A percentile compares a stretch with the other conserved stretches of the same genome.
Conservation (phyloP, 805 yeast genomes). For the Candida ipomoeae region DNA sequence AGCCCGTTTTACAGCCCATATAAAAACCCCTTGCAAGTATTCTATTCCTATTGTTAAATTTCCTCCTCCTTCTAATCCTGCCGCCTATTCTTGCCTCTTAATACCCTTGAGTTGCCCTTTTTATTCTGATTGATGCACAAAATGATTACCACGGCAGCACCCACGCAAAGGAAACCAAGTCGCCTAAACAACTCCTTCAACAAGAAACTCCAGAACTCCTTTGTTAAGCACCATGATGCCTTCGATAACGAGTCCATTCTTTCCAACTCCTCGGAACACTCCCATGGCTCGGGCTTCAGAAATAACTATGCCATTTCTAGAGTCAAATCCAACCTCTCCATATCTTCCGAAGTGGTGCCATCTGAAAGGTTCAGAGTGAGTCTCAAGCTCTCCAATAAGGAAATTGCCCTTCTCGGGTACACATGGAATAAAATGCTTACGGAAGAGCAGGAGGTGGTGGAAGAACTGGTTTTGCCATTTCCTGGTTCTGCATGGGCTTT, state of each 20-base stretch:
- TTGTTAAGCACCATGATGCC: background rate
- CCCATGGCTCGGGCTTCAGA: conserved; percentile 2
- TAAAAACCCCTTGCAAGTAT: background rate
- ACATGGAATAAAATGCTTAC: conserved; percentile 40
- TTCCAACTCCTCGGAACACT: background rate
- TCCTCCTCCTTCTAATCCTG: background rate
- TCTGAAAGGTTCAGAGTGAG: conserved; percentile 19
- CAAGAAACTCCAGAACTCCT: background rate
- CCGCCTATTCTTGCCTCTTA: background rate
- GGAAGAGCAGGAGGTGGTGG: conserved; percentile 28
- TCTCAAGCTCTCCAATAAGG: conserved; percentile 22
- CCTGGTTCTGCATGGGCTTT: conserved; percentile 14
- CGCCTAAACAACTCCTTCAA: conserved; percentile 1
- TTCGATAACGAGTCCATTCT: conserved; percentile 1
- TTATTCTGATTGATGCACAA: background rate
- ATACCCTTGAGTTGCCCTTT: background rate
- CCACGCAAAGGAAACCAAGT: background rate
- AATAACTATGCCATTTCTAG: conserved; percentile 25
- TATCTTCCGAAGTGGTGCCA: conserved; percentile 20
- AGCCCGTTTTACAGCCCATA: background rate
- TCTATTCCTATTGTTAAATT: background rate
- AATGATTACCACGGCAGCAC: background rate
- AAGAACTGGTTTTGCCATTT: conserved; percentile 10
- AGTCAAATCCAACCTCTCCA: conserved; percentile 21
- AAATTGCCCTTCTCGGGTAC: conserved; percentile 42